A percentile compares a stretch with the other conserved stretches of the same genome.
Conservation (phyloP, 441 rosid species). For the Heliophila coronopifolia region DNA sequence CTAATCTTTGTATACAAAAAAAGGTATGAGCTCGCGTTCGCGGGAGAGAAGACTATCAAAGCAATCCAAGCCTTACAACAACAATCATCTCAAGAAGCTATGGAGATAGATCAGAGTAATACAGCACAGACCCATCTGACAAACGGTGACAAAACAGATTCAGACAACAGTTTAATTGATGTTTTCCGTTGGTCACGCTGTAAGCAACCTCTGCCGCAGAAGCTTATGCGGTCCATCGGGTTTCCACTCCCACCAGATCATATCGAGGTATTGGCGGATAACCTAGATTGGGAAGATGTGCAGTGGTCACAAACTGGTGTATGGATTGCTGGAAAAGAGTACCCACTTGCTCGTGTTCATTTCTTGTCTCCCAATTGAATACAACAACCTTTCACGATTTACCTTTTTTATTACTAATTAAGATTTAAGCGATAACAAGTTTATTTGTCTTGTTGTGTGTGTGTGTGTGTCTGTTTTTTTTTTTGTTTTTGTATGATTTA, state of each 20-base stretch:
- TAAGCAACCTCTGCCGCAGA: conserved; percentile 85
- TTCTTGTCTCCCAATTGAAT: conserved; percentile 59
- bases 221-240: conserved; percentile 76
- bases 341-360: conserved; percentile 82
- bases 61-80: conserved; percentile 45
- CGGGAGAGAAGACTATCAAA: conserved; percentile 79
- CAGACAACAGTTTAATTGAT: conserved; percentile 54
- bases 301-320: conserved; percentile 99
- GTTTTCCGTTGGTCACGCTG: conserved; percentile 92
- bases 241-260: conserved; percentile 79
- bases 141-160: conserved; percentile 67
- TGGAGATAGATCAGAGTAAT: conserved; percentile 34
- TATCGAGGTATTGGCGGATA: conserved; percentile 88
- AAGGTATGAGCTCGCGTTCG: conserved; percentile 88
- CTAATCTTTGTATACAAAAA: conserved; percentile 14
- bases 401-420: no score
- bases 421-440: no score
- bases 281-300: conserved; percentile 95
- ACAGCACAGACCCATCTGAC: conserved; percentile 44
- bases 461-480: no score
- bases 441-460: no score
- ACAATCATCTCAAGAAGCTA: conserved; percentile 44
- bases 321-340: conserved; percentile 90
- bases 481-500: no score
- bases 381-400: no score